phyloP scores from a whole-genome alignment of 768 basidiomycete species.

The Mrakia blollopis region DNA sequence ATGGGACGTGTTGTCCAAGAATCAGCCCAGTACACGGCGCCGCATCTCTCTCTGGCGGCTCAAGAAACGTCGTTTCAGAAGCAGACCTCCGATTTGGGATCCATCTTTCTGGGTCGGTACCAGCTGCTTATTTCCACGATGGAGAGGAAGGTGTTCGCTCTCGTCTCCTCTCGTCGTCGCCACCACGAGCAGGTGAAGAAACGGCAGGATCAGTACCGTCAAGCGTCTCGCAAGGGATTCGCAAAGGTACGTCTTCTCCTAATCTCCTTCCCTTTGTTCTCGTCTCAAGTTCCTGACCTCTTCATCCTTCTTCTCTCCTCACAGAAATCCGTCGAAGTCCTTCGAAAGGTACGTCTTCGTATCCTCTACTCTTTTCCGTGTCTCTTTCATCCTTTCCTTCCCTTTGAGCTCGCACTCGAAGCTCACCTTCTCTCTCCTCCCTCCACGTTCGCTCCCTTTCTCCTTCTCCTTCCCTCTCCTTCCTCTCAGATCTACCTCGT shows the following conservation, averaged over 20 bases:
- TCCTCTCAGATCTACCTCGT: slow-evolving; percentile 21
- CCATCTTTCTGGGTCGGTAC: neutral
- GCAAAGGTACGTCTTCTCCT: neutral
- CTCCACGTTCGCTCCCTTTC: neutral
- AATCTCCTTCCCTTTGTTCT: neutral
- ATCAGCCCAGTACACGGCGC: too few species aligned
- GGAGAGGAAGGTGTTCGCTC: neutral
- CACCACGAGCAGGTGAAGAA: neutral
- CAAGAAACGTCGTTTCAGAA: too few species aligned
- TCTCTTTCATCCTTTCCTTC: neutral
- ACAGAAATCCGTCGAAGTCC: slow-evolving; percentile 7
- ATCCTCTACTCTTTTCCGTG: neutral
- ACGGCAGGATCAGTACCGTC: neutral
- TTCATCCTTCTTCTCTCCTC: neutral
- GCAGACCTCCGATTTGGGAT: neutral
- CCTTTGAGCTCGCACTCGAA: neutral
- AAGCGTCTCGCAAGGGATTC: neutral
- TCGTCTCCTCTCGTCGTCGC: neutral
- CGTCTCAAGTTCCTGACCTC: neutral
- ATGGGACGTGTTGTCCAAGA: too few species aligned
- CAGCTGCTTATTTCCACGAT: neutral
- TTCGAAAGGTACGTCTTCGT: slow-evolving; percentile 8
- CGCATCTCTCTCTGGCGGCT: too few species aligned
- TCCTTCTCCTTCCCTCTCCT: neutral
- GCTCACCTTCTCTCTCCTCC: neutral